phyloP scores from a whole-genome alignment of 2,329 filamentous ascomycete genomes.

The Lachnellula cervina region DNA sequence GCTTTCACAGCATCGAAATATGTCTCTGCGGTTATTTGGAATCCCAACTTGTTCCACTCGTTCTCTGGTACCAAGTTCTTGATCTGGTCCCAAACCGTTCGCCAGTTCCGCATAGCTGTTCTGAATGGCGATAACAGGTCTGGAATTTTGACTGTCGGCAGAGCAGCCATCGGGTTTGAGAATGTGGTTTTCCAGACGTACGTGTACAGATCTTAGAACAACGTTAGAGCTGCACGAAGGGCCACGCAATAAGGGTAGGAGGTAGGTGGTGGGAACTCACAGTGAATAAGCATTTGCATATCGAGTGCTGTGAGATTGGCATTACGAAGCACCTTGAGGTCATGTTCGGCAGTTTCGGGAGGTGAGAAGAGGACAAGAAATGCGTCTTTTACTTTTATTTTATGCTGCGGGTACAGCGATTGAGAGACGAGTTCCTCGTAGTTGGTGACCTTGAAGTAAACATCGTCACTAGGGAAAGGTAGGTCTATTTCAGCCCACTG shows the following conservation, averaged over 20 bases:
- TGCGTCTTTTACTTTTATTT: slow-evolving; percentile 29
- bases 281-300: slow-evolving; percentile 31
- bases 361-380: slow-evolving; percentile 24
- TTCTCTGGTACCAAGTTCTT: slow-evolving; percentile 10
- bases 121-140: slow-evolving; percentile 23
- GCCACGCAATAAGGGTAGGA: not conserved
- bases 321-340: slow-evolving; percentile 15
- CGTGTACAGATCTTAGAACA: slow-evolving; percentile 26
- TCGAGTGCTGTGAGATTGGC: slow-evolving; percentile 25
- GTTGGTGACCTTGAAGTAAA: slow-evolving; percentile 24
- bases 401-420: slow-evolving; percentile 13
- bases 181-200: slow-evolving; percentile 28
- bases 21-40: slow-evolving; percentile 28
- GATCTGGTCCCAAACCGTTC: slow-evolving; percentile 28
- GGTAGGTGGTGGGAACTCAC: slow-evolving; percentile 11
- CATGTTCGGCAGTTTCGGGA: slow-evolving; percentile 12
- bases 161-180: slow-evolving; percentile 20
- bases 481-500: slow-evolving; percentile 31
- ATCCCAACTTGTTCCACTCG: slow-evolving; percentile 29
- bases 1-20: slow-evolving; percentile 25
- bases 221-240: no score
- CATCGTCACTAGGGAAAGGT: slow-evolving; percentile 25
- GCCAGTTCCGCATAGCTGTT: slow-evolving; percentile 27
- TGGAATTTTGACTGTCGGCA: slow-evolving; percentile 15
- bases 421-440: slow-evolving; percentile 22